These are phyloP conservation scores for Tulasnella calospora DNA, from an alignment of 768 basidiomycete species.

Conservation along the genomic window DNA sequence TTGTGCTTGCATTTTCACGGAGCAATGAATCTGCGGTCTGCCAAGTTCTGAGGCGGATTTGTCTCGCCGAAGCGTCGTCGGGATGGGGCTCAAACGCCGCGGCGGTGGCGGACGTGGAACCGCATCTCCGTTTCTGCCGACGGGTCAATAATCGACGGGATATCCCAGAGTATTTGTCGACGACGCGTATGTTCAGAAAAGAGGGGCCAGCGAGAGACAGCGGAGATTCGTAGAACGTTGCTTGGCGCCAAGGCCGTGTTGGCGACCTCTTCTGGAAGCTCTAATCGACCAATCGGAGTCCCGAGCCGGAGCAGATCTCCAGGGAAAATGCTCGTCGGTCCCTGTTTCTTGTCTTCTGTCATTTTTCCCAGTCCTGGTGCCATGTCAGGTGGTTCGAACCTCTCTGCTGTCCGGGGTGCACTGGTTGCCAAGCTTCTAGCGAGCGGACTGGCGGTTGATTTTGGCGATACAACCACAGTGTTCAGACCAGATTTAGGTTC, in stretches of 20 bases:
- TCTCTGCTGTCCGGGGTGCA: not conserved
- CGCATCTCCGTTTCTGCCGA: not conserved
- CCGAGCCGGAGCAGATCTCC: not conserved
- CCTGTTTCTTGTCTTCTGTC: not conserved
- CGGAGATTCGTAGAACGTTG: slow-evolving; percentile 16
- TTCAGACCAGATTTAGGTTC: too few relatives aligned
- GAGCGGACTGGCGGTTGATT: too few relatives aligned
- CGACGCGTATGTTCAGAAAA: slow-evolving; percentile 25
- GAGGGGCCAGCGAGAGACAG: not conserved
- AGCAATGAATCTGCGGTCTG: slow-evolving; percentile 28
- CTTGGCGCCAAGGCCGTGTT: not conserved
- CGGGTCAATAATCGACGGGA: not conserved
- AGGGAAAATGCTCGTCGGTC: not conserved
- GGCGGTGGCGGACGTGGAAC: not conserved
- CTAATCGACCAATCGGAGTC: not conserved
- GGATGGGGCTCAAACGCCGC: not conserved
- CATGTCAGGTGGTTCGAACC: not conserved
- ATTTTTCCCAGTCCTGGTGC: not conserved
- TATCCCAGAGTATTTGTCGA: not conserved
- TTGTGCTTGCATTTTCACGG: not conserved
- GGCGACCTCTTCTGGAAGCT: not conserved
- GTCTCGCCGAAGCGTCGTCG: not conserved
- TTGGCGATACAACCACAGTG: too few relatives aligned
- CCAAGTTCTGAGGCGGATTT: not conserved
- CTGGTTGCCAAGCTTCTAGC: too few relatives aligned